phyloP scores from a whole-genome alignment of 1,139 yeast genomes.

The Suhomyces anneliseae region DNA sequence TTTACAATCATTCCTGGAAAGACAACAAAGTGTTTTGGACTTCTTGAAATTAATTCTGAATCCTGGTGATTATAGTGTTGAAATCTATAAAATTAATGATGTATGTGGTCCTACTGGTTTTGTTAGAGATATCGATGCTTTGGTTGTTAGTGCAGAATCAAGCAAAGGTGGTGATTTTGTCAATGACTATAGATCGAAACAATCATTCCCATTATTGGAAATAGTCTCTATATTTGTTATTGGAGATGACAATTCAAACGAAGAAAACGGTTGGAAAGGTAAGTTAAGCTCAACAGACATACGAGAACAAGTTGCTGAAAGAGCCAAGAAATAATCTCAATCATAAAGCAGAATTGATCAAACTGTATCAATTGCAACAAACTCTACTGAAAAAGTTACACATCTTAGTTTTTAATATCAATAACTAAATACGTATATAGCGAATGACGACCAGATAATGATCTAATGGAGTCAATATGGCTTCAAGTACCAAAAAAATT shows the following conservation, averaged over 20 bases:
- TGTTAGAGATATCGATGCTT: slow-evolving; percentile 70
- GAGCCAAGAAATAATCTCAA: neutral
- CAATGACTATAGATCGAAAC: slow-evolving; percentile 59
- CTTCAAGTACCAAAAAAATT: too few species aligned
- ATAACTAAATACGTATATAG: neutral
- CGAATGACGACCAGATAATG: neutral
- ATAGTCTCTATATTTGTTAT: slow-evolving; percentile 68
- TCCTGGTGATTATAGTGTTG: slow-evolving; percentile 22
- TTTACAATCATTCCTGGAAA: slow-evolving; percentile 55
- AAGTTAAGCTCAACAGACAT: slow-evolving; percentile 82
- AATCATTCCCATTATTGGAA: slow-evolving; percentile 53
- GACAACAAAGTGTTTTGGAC: slow-evolving; percentile 47
- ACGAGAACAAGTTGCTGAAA: slow-evolving; percentile 22
- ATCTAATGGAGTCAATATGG: too few species aligned
- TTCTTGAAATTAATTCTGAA: slow-evolving; percentile 48
- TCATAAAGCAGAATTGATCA: too few species aligned
- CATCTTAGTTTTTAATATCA: neutral
- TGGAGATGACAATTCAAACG: slow-evolving; percentile 51
- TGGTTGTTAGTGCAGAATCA: slow-evolving; percentile 82
- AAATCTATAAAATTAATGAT: slow-evolving; percentile 65
- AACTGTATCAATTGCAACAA: too few species aligned
- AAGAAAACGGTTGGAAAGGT: slow-evolving; percentile 53
- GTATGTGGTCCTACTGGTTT: slow-evolving; percentile 93
- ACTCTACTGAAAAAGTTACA: neutral
- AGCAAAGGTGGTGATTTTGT: slow-evolving; percentile 70